Evolutionary conservation across 2,329 filamentous ascomycete genomes (phyloP).

Genomic region (Septoria petroselini): DNA sequence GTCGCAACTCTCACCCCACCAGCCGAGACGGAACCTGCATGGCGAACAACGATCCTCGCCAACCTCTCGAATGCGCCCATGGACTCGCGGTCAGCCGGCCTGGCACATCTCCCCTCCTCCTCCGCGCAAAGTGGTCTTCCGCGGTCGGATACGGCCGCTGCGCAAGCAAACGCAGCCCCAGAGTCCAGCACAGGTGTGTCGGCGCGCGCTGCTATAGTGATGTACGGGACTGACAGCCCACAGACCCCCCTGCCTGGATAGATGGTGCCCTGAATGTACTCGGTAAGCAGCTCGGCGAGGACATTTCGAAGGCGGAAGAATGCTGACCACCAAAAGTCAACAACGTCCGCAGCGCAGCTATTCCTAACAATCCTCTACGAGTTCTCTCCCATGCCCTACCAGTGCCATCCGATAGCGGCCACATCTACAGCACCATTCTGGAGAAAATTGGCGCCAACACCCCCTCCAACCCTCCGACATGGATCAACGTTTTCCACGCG

Average conservation of each 20-base stretch:
- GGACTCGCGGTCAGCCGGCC: slow-evolving; percentile 43
- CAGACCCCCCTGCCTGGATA: slow-evolving; percentile 27
- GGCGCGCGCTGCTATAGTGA: background rate
- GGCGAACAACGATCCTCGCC: slow-evolving; percentile 38
- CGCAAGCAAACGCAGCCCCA: background rate
- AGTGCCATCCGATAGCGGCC: slow-evolving; percentile 50
- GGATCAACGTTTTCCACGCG: slow-evolving; percentile 64
- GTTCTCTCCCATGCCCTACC: slow-evolving; percentile 61
- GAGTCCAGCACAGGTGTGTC: slow-evolving; percentile 3
- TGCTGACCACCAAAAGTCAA: slow-evolving; percentile 37
- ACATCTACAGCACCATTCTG: slow-evolving; percentile 56
- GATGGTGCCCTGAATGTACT: slow-evolving; percentile 32
- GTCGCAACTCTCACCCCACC: slow-evolving; percentile 48
- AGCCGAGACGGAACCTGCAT: slow-evolving; percentile 43
- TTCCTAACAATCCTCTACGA: slow-evolving; percentile 46
- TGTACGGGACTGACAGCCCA: background rate
- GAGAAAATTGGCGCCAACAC: slow-evolving; percentile 54
- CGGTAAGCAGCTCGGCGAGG: slow-evolving; percentile 25
- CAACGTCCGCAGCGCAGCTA: slow-evolving; percentile 37
- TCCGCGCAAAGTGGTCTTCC: background rate
- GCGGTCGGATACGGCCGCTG: background rate
- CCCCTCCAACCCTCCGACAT: slow-evolving; percentile 51
- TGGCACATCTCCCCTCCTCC: slow-evolving; percentile 21
- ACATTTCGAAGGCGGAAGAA: background rate
- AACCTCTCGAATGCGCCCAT: slow-evolving; percentile 38